Evolutionary conservation across 2,329 filamentous ascomycete species (phyloP).

Genomic region (Fusarium camptoceras): DNA sequence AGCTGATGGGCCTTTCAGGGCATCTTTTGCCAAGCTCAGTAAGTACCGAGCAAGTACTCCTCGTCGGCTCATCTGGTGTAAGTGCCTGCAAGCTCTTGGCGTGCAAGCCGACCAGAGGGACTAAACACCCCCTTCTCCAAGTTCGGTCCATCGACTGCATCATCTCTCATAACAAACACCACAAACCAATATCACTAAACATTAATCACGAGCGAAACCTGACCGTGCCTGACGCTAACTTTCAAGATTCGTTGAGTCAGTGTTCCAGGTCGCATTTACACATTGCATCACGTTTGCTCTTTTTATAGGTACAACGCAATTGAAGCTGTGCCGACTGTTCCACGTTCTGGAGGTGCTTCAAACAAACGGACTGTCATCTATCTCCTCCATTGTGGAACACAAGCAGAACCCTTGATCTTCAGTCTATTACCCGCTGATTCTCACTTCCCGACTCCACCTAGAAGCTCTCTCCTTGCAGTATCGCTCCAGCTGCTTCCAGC

Average conservation of each 20-base stretch:
- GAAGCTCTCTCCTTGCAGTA: neutral
- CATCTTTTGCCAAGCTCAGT: neutral
- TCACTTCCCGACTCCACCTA: slow-evolving; percentile 24
- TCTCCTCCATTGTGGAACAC: slow-evolving; percentile 11
- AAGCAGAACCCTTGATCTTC: slow-evolving; percentile 24
- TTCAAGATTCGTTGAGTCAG: slow-evolving; percentile 6
- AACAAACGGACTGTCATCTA: neutral
- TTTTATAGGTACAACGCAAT: slow-evolving; percentile 2
- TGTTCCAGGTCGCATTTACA: neutral
- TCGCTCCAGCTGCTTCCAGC: slow-evolving; percentile 7
- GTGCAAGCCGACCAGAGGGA: neutral
- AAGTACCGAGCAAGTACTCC: slow-evolving; percentile 13
- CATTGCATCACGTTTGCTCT: slow-evolving; percentile 7
- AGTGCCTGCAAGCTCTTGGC: slow-evolving; percentile 38
- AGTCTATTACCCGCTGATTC: slow-evolving; percentile 33
- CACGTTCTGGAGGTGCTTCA: neutral
- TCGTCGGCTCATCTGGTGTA: slow-evolving; percentile 27
- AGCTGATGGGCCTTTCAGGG: neutral
- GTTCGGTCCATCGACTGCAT: slow-evolving; percentile 32
- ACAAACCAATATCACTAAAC: slow-evolving; percentile 23
- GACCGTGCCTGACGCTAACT: neutral
- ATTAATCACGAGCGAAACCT: slow-evolving; percentile 1
- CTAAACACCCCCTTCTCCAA: slow-evolving; percentile 24
- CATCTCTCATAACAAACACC: slow-evolving; percentile 31
- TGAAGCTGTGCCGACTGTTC: slow-evolving; percentile 2